These are phyloP conservation scores for Collariella sp. DNA, from an alignment of 495 filamentous ascomycete species.

Conservation along the genomic window DNA sequence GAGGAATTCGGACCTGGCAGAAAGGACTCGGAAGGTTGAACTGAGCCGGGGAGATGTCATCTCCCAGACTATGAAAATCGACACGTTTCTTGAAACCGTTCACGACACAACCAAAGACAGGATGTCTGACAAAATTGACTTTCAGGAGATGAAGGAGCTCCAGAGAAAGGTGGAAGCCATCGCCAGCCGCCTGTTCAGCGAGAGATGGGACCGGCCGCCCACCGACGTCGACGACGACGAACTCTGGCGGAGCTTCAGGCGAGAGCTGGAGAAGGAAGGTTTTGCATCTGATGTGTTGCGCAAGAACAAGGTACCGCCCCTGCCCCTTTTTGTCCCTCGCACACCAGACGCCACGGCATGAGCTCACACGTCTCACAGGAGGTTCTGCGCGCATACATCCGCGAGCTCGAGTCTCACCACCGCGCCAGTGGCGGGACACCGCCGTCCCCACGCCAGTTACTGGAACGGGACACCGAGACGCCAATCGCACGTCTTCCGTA, in stretches of 20 bases:
- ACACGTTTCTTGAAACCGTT: slow-evolving; percentile 41
- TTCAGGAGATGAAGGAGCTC: slow-evolving; percentile 31
- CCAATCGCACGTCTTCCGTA: slow-evolving; percentile 16
- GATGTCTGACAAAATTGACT: slow-evolving; percentile 14
- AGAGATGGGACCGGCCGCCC: slow-evolving; percentile 28
- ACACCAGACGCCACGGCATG: not conserved
- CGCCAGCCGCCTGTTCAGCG: slow-evolving; percentile 37
- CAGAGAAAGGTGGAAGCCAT: slow-evolving; percentile 46
- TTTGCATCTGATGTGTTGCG: slow-evolving; percentile 42
- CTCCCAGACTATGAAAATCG: slow-evolving; percentile 35
- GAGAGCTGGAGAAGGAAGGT: slow-evolving; percentile 45
- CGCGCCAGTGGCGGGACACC: slow-evolving; percentile 27
- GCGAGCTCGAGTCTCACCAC: slow-evolving; percentile 39
- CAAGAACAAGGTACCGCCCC: slow-evolving; percentile 40
- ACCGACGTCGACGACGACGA: slow-evolving; percentile 36
- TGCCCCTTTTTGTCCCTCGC: not conserved
- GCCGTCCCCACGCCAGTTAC: slow-evolving; percentile 35
- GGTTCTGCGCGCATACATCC: slow-evolving; percentile 47
- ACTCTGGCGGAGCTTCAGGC: slow-evolving; percentile 45
- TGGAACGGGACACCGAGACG: slow-evolving; percentile 14
- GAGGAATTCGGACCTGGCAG: slow-evolving; percentile 23
- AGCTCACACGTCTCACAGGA: slow-evolving; percentile 28
- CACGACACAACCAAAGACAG: slow-evolving; percentile 31
- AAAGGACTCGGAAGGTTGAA: slow-evolving; percentile 27
- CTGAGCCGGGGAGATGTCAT: slow-evolving; percentile 30